Evolutionary conservation across 208 protist species (phyloP).

Genomic region (Trypanosoma caninum): DNA sequence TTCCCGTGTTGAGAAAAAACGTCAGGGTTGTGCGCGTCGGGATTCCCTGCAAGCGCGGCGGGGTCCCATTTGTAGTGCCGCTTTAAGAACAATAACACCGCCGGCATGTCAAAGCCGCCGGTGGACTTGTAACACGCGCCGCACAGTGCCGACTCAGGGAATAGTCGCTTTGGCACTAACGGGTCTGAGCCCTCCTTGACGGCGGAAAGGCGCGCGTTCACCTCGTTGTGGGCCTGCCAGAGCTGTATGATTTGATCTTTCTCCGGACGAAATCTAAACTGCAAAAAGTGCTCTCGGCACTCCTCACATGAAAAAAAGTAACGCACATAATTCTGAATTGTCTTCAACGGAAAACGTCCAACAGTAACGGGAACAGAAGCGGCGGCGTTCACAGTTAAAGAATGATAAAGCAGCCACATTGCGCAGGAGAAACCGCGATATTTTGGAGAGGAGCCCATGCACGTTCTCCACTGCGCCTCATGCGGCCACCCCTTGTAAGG

Average conservation of each 20-base stretch:
- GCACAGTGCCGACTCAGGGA: constrained; percentile 34
- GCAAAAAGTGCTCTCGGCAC: constrained; percentile 59
- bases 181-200: constrained; percentile 34
- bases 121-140: constrained; percentile 23
- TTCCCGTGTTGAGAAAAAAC: neutral
- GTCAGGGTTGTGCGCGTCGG: neutral
- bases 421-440: constrained; percentile 71
- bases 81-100: constrained; percentile 9
- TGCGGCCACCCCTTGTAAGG: constrained; percentile 42
- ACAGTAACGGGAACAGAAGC: neutral
- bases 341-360: constrained; percentile 19
- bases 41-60: constrained; percentile 6
- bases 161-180: constrained; percentile 58
- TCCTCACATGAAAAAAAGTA: constrained; percentile 58
- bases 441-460: constrained; percentile 45
- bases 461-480: constrained; percentile 49
- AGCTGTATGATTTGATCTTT: constrained; percentile 47
- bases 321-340: constrained; percentile 55
- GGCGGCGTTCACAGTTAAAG: constrained; percentile 37
- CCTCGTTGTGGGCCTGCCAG: constrained; percentile 72
- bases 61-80: constrained; percentile 40
- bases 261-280: constrained; percentile 25
- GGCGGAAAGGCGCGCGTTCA: constrained; percentile 43
- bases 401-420: constrained; percentile 74
- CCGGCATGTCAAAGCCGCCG: constrained; percentile 1